Base-by-base conservation (phyloP, 2,329 filamentous ascomycete genomes). In the Aspergillus quadrilineatus region DNA sequence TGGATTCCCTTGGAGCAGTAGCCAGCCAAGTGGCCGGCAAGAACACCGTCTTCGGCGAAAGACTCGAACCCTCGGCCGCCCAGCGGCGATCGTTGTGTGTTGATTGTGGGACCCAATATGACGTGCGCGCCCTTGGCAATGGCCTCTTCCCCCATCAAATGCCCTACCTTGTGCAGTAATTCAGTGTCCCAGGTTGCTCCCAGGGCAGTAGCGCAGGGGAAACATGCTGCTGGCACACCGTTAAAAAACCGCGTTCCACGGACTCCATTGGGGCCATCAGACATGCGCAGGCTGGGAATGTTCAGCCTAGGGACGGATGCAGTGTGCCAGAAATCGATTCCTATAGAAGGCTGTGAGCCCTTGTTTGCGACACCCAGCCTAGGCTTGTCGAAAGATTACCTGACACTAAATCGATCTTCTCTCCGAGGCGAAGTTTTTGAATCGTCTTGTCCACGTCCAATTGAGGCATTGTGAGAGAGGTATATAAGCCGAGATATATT, bases 51-150 rank as follows among this genome's bases (percentile, higher is more conserved):
- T 71, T 94, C 90, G 0, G 89, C 91, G 70, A 92, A 94, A 0
- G 89, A 92, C 73, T 95, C 90, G 63, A 94, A 95, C 61, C 92
- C 92, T 58, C 90, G 82, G 15, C 90, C 90, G n/a, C 90, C 90
- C 0, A 94, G 80, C 0, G 90, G 90, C 49, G 89, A 89, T 14
- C 90, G 84, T 66, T 94, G 90, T 79, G 91, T 87, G 75, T 90
- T 92, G 34, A 92, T 86, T 0, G 89, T 92, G 2, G 89, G 89
- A 0, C 87, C 89, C 7, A 93, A 80, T 4, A 92, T 78, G 34
- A 92, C 82, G 58, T 91, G 82, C 29, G 88, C 87, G 5, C 88
- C 89, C 66, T 89, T 86, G 15, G 89, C 88, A 65, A 85, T 88
- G 26, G 82, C 80, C 72, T 94, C 89, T 10, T 86, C 79, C 10